These are phyloP conservation scores for Sonneratia alba DNA, from an alignment of 345 rosid species.

Conservation along the genomic window DNA sequence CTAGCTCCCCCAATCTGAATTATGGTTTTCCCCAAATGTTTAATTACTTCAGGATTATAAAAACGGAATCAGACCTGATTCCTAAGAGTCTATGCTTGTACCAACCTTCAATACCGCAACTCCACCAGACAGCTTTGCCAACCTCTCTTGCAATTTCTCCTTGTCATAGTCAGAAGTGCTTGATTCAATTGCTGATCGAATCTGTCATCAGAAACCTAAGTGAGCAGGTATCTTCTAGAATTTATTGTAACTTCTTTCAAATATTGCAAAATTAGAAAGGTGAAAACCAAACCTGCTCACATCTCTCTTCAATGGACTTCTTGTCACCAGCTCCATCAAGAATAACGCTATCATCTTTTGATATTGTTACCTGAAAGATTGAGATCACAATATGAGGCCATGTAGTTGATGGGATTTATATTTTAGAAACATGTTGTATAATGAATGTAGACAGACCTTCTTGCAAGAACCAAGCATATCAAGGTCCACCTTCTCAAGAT, in stretches of 20 bases:
- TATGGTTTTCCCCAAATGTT: background rate
- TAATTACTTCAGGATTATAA: background rate
- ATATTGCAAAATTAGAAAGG: background rate
- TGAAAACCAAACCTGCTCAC: slow-evolving; percentile 50
- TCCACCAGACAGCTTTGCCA: slow-evolving; percentile 94
- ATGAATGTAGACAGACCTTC: slow-evolving; percentile 28
- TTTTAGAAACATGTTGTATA: background rate
- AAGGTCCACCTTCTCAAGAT: slow-evolving; percentile 78
- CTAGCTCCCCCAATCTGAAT: slow-evolving; percentile 96
- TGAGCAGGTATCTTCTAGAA: background rate
- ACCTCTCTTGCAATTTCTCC: slow-evolving; percentile 88
- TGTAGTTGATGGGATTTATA: background rate
- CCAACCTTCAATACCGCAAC: slow-evolving; percentile 92
- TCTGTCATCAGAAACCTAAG: slow-evolving; percentile 26
- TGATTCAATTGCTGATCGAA: slow-evolving; percentile 56
- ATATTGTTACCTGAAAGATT: slow-evolving; percentile 44
- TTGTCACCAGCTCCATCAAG: slow-evolving; percentile 99
- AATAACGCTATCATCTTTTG: slow-evolving; percentile 84
- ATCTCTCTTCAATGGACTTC: slow-evolving; percentile 74
- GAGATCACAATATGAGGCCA: slow-evolving; percentile 6
- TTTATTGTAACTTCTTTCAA: background rate
- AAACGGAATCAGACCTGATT: background rate
- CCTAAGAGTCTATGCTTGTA: background rate
- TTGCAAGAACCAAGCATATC: slow-evolving; percentile 88
- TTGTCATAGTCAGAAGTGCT: slow-evolving; percentile 93